phyloP scores from a whole-genome alignment of 192 early-diverging fungal species.

The Obelidium mucronatum region DNA sequence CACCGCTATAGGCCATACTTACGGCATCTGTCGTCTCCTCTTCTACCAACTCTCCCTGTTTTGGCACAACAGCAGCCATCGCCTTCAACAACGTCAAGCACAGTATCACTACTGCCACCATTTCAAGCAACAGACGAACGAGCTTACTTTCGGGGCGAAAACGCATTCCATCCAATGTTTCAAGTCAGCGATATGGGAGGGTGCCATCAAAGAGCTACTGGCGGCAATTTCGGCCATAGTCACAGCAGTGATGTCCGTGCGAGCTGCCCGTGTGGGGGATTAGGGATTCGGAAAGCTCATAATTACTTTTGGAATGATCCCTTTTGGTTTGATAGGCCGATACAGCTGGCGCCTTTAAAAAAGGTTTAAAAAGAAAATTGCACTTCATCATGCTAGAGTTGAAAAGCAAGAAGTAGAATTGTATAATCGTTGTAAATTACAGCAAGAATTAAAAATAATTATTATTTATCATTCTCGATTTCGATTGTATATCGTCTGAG shows the following conservation, averaged over 20 bases:
- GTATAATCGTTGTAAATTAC: too few species aligned
- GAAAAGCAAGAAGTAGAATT: too few species aligned
- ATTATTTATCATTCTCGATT: too few species aligned
- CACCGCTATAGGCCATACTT: not conserved
- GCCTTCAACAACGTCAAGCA: not conserved
- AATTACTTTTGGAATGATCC: not conserved
- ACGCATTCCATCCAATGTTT: not conserved
- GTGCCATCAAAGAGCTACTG: not conserved
- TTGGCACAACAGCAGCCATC: too few species aligned
- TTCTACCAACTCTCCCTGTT: too few species aligned
- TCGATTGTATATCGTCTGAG: too few species aligned
- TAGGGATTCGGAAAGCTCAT: conserved; percentile 3
- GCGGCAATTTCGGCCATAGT: not conserved
- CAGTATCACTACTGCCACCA: not conserved
- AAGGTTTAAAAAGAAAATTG: too few species aligned
- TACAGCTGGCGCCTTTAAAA: not conserved
- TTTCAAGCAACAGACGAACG: not conserved
- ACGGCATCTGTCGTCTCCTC: not conserved
- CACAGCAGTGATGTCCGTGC: not conserved
- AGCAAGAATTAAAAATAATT: too few species aligned
- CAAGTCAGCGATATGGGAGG: not conserved
- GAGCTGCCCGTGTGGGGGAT: not conserved
- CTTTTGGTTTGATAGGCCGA: not conserved
- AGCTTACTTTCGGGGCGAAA: not conserved
- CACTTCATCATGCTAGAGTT: too few species aligned